Evolutionary conservation across 2,329 filamentous ascomycete genomes (phyloP).

Genomic region (Sporothrix brunneoviolacea): DNA sequence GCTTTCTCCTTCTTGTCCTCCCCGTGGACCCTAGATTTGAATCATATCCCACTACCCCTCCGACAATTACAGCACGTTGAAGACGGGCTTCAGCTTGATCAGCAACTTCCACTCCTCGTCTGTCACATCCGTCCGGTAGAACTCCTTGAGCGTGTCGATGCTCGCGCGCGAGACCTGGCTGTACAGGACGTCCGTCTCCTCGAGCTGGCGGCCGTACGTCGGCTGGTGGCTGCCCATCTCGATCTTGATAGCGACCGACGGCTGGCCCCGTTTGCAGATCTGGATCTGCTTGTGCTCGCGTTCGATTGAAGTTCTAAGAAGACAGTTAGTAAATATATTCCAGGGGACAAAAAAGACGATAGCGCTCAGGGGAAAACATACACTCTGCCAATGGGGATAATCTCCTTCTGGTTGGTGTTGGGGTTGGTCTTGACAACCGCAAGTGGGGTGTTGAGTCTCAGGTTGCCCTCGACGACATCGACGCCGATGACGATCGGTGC

Average conservation of each 20-base stretch:
- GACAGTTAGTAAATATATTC: constrained; percentile 22
- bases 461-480: constrained; percentile 84
- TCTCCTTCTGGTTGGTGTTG: constrained; percentile 72
- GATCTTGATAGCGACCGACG: constrained; percentile 97
- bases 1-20: constrained; percentile 5
- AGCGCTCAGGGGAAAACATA: constrained; percentile 44
- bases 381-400: constrained; percentile 85
- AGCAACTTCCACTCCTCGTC: constrained; percentile 95
- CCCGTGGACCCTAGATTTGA: too few species aligned
- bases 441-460: constrained; percentile 83
- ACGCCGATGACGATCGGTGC: constrained; percentile 91
- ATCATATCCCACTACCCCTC: neutral
- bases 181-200: constrained; percentile 85
- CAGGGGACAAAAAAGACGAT: neutral
- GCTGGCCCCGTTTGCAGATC: constrained; percentile 90
- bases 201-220: constrained; percentile 87
- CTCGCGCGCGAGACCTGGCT: constrained; percentile 77
- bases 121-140: constrained; percentile 77
- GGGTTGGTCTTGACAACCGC: constrained; percentile 78
- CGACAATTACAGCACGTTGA: constrained; percentile 79
- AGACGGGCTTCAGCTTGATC: constrained; percentile 89
- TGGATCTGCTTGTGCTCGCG: constrained; percentile 93
- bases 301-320: constrained; percentile 78
- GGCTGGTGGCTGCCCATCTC: constrained; percentile 90
- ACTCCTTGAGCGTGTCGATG: constrained; percentile 95